phyloP scores from a whole-genome alignment of 2,329 filamentous ascomycete species.

The Cladosporium oxysporum region DNA sequence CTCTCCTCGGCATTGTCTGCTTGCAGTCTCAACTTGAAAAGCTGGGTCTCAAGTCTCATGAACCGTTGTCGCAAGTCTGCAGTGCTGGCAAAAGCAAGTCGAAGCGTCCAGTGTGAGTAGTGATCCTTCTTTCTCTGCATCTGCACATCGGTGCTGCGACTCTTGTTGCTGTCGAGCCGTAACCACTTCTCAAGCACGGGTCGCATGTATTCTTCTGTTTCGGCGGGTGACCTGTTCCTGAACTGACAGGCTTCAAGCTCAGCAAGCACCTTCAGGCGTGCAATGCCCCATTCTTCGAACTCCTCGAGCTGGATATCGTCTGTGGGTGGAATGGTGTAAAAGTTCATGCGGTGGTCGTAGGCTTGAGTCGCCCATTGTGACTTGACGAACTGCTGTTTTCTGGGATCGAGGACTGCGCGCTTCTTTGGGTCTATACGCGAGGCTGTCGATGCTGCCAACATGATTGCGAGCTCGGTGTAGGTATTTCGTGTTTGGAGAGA shows the following conservation, averaged over 20 bases:
- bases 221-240: slow-evolving; percentile 80
- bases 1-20: slow-evolving; percentile 75
- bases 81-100: slow-evolving; percentile 87
- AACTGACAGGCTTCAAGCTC: slow-evolving; percentile 94
- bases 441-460: slow-evolving; percentile 18
- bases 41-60: slow-evolving; percentile 79
- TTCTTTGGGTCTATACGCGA: slow-evolving; percentile 64
- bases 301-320: slow-evolving; percentile 94
- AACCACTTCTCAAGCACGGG: slow-evolving; percentile 85
- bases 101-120: slow-evolving; percentile 95
- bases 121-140: slow-evolving; percentile 89
- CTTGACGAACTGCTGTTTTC: slow-evolving; percentile 83
- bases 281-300: slow-evolving; percentile 98
- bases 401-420: slow-evolving; percentile 73
- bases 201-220: slow-evolving; percentile 82
- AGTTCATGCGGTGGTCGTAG: slow-evolving; percentile 87
- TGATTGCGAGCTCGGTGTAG: neutral
- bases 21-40: slow-evolving; percentile 81
- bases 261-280: slow-evolving; percentile 80
- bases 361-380: slow-evolving; percentile 73
- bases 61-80: slow-evolving; percentile 89
- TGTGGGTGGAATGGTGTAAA: slow-evolving; percentile 85
- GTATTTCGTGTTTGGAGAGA: neutral
- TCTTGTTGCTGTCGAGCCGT: slow-evolving; percentile 74
- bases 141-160: slow-evolving; percentile 58